Evolutionary conservation across 768 basidiomycete species (phyloP).

Genomic region (Pleurotus platypus): DNA sequence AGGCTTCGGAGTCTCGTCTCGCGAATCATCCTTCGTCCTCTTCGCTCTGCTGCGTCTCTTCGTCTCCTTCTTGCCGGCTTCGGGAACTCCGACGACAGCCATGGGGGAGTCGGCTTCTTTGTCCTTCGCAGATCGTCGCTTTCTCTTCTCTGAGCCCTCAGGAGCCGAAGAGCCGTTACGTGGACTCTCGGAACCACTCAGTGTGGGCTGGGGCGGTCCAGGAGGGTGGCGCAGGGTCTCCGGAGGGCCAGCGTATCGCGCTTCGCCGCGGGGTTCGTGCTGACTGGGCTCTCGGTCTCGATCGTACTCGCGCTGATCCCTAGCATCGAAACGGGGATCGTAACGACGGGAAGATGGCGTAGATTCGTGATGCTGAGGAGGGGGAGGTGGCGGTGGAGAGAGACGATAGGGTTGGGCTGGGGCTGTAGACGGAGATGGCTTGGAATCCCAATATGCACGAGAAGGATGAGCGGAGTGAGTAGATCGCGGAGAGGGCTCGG

Average conservation of each 20-base stretch:
- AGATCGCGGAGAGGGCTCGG: slow-evolving; percentile 60
- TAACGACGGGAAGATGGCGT: slow-evolving; percentile 44
- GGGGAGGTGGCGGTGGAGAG: slow-evolving; percentile 30
- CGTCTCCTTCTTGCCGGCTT: slow-evolving; percentile 55
- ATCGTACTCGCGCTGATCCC: slow-evolving; percentile 47
- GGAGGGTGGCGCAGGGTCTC: slow-evolving; percentile 37
- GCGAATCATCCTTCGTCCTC: slow-evolving; percentile 43
- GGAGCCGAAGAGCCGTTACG: slow-evolving; percentile 28
- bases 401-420: slow-evolving; percentile 25
- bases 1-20: slow-evolving; percentile 43
- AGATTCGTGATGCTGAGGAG: slow-evolving; percentile 35
- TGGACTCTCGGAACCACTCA: slow-evolving; percentile 62
- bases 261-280: slow-evolving; percentile 21
- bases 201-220: slow-evolving; percentile 23
- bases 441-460: slow-evolving; percentile 58
- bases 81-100: slow-evolving; percentile 23
- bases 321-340: slow-evolving; percentile 59
- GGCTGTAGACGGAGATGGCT: slow-evolving; percentile 38
- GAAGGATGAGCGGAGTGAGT: slow-evolving; percentile 36
- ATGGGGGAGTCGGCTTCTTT: slow-evolving; percentile 32
- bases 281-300: slow-evolving; percentile 22
- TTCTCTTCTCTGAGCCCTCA: slow-evolving; percentile 39
- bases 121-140: slow-evolving; percentile 43
- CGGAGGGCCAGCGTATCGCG: slow-evolving; percentile 43
- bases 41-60: slow-evolving; percentile 33